Conservation (phyloP, 352 stramenopile genomes). For the Phytopythium cucurbitacearum region DNA sequence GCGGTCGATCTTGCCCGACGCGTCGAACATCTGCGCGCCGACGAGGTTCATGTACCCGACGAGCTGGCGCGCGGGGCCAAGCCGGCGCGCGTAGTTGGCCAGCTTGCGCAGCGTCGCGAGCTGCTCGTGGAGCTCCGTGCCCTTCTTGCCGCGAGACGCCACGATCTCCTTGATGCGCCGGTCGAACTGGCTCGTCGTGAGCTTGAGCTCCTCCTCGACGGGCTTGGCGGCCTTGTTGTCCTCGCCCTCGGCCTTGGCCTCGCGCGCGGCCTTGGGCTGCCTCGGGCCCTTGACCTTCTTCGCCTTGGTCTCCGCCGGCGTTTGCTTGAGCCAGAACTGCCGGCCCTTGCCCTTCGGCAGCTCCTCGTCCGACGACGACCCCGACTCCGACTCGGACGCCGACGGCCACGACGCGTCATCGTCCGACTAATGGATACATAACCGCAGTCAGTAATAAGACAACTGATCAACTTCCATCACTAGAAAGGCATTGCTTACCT, state of each 20-base stretch:
- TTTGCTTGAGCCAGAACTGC: conserved; percentile 95
- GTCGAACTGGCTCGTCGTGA: conserved; percentile 75
- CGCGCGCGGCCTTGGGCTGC: conserved; percentile 35
- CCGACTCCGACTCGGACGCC: conserved; percentile 53
- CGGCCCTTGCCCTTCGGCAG: conserved; percentile 92
- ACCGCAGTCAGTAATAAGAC: neutral
- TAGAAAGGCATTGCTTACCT: neutral
- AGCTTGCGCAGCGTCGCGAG: conserved; percentile 69
- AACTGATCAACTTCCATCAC: no score
- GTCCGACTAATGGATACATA: conserved; percentile 10
- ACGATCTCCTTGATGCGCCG: conserved; percentile 83
- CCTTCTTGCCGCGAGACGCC: conserved; percentile 79
- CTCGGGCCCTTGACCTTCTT: conserved; percentile 46
- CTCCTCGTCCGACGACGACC: conserved; percentile 71
- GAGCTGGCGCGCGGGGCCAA: conserved; percentile 72
- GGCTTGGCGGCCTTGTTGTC: conserved; percentile 31
- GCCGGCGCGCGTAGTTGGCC: conserved; percentile 69
- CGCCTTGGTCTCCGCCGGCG: conserved; percentile 50
- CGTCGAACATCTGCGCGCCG: conserved; percentile 79
- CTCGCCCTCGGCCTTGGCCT: conserved; percentile 45
- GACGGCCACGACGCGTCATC: conserved; percentile 57
- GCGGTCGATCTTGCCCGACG: conserved; percentile 80
- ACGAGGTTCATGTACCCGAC: conserved; percentile 82
- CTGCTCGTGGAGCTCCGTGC: conserved; percentile 71
- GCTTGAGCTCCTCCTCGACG: conserved; percentile 82